Evolutionary conservation across 177 flowering plant genomes (phyloP), one percentile per base, ranked within the genome.

Genomic region (Tripterygium wilfordii): DNA sequence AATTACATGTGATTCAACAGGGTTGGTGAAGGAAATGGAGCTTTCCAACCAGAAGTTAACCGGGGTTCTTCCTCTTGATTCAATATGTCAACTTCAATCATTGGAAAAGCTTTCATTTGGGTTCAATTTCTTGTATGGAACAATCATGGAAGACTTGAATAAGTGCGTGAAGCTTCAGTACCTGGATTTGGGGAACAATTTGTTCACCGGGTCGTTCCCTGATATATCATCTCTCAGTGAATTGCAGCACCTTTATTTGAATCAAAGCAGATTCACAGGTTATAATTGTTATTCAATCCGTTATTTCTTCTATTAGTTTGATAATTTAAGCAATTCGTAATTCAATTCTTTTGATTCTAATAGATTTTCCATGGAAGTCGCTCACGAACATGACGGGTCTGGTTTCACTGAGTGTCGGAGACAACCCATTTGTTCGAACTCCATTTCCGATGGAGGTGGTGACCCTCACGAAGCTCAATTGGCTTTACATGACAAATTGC

Each of bases 351-450:
- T n/a, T n/a, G n/a, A n/a, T n/a, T n/a, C n/a, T n/a, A n/a, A n/a
- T n/a, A n/a, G 18, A 7, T 15, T 80, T 80, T 30, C 87, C 83
- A 1, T 77, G 82, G 83, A 53, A 61, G 19, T 75, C 87, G 10
- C 54, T 80, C 2, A 13, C 8, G 10, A 66, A 52, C 39, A 59
- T 75, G 77, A 62, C 63, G 10, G 36, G 22, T 33, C 64, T 77
- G 1, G 38, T 52, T n/a, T 36, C 30, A 10, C 20, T 80, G 58
- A 75, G 80, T 44, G 8, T 78, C 10, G 87, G 83, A 1, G 87
- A 80, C 37, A 80, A 80, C 19, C 62, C 63, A 4, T 75, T 80
- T 19, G 67, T 68, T 25, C 33, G 3, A 2, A 45, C 59, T 13
- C 64, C 57, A 7, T 70, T 80, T 46, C 77, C 87, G 0, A 12